Evolutionary conservation across 2,329 filamentous ascomycete species (phyloP), one percentile per base, ranked within the genome.

Genomic region (Epicoccum nigrum): DNA sequence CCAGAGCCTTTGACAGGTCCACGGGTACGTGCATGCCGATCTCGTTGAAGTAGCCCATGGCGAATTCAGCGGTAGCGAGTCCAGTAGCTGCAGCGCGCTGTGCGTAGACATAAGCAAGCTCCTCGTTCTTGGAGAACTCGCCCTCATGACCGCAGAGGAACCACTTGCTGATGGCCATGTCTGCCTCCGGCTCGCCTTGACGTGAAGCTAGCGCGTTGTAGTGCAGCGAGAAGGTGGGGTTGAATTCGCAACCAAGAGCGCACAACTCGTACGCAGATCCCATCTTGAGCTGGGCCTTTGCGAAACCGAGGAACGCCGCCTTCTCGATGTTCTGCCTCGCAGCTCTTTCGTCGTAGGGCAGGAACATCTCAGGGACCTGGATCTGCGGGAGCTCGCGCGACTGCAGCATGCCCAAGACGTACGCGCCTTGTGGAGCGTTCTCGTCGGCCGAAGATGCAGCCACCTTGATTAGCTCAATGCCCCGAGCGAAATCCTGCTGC

Each of bases 141-240:
- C 88, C 88, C 61, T 97, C 93, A 59, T 94, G 92, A 2, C 94
- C 94, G 67, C 96, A 97, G 21, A 99, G 81, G 70, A 97, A 99
- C 94, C 94, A 99, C 74, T 96, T 94, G 74, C 93, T 97, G 55
- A 99, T 92, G 21, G 93, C 92, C 75, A 99, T 89, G 54, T 96
- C 92, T 0, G 93, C 94, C 71, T 99, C 94, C 0, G 92, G 81
- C 65, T 97, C 92, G 15, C 92, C 93, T 75, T 97, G 94, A 59
- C 89, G 87, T 11, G 94, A 89, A 17, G 94, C 93, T 25, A 99
- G 81, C 30, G 91, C 90, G 68, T 97, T 97, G 77, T 99, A 99
- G 71, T 99, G 94, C 45, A 99, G 76, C 1, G 93, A 97, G 51
- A 95, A 83, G 0, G 91, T 88, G 1, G 94, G 92, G 65, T 95